Evolutionary conservation across 2,329 filamentous ascomycete genomes (phyloP).

Genomic region (Exophiala spinifera): DNA sequence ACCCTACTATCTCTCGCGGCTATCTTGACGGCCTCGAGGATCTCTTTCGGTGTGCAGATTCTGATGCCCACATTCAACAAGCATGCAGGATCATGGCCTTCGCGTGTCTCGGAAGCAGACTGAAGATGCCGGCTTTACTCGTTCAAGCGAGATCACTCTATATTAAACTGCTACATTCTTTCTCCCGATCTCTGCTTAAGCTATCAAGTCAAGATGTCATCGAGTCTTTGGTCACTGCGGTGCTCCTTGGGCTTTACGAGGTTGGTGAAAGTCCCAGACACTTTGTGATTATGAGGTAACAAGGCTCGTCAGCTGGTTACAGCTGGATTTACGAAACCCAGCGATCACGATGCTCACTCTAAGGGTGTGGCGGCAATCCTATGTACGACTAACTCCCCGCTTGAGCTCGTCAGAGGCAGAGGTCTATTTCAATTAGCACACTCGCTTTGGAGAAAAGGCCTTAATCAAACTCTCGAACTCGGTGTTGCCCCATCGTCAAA

Average conservation of each 20-base stretch:
- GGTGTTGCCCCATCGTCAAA: too few species aligned
- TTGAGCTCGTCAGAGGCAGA: neutral
- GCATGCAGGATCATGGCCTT: slow-evolving; percentile 14
- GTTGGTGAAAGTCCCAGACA: slow-evolving; percentile 1
- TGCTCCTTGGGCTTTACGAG: slow-evolving; percentile 21
- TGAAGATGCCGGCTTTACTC: neutral
- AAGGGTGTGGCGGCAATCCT: slow-evolving; percentile 11
- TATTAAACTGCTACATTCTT: slow-evolving; percentile 10
- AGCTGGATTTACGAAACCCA: slow-evolving; percentile 4
- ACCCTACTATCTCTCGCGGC: slow-evolving; percentile 9
- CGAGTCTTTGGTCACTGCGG: slow-evolving; percentile 14
- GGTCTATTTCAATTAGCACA: neutral
- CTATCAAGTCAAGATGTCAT: neutral
- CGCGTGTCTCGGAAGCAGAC: slow-evolving; percentile 11
- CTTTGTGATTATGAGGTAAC: neutral
- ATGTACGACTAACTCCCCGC: slow-evolving; percentile 1
- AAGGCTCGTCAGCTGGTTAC: slow-evolving; percentile 5
- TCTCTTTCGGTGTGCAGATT: slow-evolving; percentile 1
- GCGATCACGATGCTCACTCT: slow-evolving; percentile 7
- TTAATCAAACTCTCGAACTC: too few species aligned
- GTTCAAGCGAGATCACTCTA: slow-evolving; percentile 2
- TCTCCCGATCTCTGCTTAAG: slow-evolving; percentile 5
- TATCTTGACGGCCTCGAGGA: slow-evolving; percentile 18
- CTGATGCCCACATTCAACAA: slow-evolving; percentile 5
- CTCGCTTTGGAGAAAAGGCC: neutral